Base-by-base conservation (phyloP, 768 basidiomycete species). In the Leucocoprinus birnbaumii region DNA sequence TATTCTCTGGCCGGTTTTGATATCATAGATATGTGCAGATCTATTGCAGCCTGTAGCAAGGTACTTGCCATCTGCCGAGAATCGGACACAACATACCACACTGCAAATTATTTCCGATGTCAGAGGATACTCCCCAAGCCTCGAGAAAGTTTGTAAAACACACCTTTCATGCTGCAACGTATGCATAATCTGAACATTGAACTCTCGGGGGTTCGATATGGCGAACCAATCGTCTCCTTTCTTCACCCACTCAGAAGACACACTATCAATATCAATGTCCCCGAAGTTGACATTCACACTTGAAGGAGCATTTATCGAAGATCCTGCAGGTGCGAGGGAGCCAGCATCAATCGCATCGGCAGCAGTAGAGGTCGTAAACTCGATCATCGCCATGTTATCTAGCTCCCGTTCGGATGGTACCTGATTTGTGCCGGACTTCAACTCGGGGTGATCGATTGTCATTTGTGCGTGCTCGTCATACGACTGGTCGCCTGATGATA, bases 1-100 rank as follows among this genome's bases (percentile, higher is more conserved):
- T 18, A 86, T 89, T 71, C 91, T 92, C 9, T 63, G 66, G 0
- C 96, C 96, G 1, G 93, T 90, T 72, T 90, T 89, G 34, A 89
- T 89, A 68, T 98, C 94, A 66, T 91, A 98, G 56, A 99, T 94
- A 68, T 97, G 96, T 18, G 94, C 94, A 0, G 91, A 91, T 21
- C 91, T 78, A 68, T 97, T 96, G 71, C 91, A 96, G 14, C 94
- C 94, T 16, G 94, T 95, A 3, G 90, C 96, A 31, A 98, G 80
- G 62, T 79, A 90, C 67, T 89, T 90, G 25, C 96, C 96, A 67
- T 98, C 94, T 13, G 89, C 83, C 5, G 94, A 96, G 71, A 98
- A 98, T 59, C 88, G 84, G 18, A 98, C 96, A 65, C 95, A 97
- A 68, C 96, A 98, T 0, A 80, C 79, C 14, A 81, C 79, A 44